phyloP scores from a whole-genome alignment of 1,284 basidiomycete genomes.

The Boletellus deceptivus region DNA sequence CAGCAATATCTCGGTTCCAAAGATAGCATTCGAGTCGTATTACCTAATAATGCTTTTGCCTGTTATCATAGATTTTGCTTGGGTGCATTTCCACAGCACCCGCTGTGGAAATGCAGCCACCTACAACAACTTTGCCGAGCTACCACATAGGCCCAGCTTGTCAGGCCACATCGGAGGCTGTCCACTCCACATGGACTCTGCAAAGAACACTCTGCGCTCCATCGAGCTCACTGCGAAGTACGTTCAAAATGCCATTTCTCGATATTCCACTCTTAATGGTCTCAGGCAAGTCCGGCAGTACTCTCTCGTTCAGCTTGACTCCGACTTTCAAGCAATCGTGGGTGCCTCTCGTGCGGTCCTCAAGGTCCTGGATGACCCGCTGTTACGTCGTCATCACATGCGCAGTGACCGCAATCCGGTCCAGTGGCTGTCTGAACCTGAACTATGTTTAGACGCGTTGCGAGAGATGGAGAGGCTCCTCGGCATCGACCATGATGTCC shows the following conservation, averaged over 20 bases:
- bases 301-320: slow-evolving; percentile 13
- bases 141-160: too few relatives aligned
- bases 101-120: too few relatives aligned
- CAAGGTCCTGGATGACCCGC: neutral
- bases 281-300: slow-evolving; percentile 7
- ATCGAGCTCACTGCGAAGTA: slow-evolving; percentile 1
- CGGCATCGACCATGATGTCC: neutral
- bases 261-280: neutral
- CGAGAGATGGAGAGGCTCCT: neutral
- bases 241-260: neutral
- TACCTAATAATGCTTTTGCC: too few relatives aligned
- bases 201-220: neutral
- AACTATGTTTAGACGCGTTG: slow-evolving; percentile 6
- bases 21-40: too few relatives aligned
- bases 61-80: too few relatives aligned
- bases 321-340: slow-evolving; percentile 9
- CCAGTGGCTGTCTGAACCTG: slow-evolving; percentile 13
- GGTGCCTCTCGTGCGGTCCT: slow-evolving; percentile 5
- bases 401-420: slow-evolving; percentile 1
- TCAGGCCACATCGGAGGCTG: too few relatives aligned
- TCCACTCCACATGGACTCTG: slow-evolving; percentile 2
- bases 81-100: too few relatives aligned
- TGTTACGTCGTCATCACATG: neutral
- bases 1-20: too few relatives aligned
- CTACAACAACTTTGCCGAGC: too few relatives aligned